These are phyloP conservation scores for Leccinum subtestaceum DNA, from an alignment of 768 basidiomycete genomes.

Conservation along the genomic window DNA sequence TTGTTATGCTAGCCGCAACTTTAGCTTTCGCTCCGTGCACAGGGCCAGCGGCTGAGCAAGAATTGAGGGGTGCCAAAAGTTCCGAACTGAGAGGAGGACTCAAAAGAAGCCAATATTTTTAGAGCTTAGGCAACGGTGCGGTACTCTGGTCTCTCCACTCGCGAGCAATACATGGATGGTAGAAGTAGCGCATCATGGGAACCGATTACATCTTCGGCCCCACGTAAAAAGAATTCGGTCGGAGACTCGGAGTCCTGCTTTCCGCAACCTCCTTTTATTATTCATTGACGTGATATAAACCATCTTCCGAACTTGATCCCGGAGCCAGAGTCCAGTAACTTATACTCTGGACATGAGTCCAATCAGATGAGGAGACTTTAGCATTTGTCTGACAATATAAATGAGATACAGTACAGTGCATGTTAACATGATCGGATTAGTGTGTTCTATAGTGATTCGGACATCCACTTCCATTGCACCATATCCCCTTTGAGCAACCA, in stretches of 20 bases:
- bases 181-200: background rate
- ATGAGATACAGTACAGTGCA: background rate
- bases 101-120: background rate
- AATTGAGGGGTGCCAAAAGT: background rate
- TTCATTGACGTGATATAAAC: background rate
- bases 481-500: constrained; percentile 6
- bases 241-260: constrained; percentile 2
- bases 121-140: background rate
- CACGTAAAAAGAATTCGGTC: constrained; percentile 14
- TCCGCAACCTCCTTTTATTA: background rate
- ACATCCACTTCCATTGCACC: constrained; percentile 14
- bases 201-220: constrained; percentile 19
- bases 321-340: background rate
- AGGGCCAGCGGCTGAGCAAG: background rate
- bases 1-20: constrained; percentile 1
- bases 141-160: background rate
- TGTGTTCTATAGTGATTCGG: background rate
- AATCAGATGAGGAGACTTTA: background rate
- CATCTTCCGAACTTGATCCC: background rate
- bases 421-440: background rate
- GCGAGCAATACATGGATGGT: constrained; percentile 1
- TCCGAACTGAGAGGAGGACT: constrained; percentile 4
- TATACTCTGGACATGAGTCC: background rate
- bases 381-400: background rate
- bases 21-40: constrained; percentile 2